phyloP scores from a whole-genome alignment of 1,284 basidiomycete species.

The Rhodofomes roseus region DNA sequence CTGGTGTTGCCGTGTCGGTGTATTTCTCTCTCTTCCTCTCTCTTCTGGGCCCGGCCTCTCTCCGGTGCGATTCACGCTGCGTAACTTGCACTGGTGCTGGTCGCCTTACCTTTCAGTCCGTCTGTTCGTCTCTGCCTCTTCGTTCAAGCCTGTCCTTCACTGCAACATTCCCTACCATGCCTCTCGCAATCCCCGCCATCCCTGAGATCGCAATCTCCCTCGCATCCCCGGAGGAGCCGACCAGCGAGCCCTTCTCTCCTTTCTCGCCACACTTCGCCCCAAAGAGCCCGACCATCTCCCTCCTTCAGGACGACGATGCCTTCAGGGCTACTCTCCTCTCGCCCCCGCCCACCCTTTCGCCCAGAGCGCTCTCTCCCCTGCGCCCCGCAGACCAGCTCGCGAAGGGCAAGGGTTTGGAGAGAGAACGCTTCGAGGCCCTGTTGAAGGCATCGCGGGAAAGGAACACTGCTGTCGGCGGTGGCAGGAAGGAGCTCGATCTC shows the following conservation, averaged over 20 bases:
- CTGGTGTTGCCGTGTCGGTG: constrained; percentile 17
- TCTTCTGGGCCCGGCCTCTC: constrained; percentile 21
- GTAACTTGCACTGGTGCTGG: constrained; percentile 41
- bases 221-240: constrained; percentile 49
- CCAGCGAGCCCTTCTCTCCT: constrained; percentile 57
- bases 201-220: constrained; percentile 68
- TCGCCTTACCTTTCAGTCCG: constrained; percentile 30
- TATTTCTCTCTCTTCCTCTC: constrained; percentile 19
- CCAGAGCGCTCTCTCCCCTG: constrained; percentile 49
- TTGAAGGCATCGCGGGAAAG: constrained; percentile 55
- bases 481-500: constrained; percentile 52
- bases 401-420: constrained; percentile 52
- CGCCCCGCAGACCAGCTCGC: constrained; percentile 36
- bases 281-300: constrained; percentile 30
- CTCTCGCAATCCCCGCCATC: constrained; percentile 41
- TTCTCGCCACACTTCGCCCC: constrained; percentile 66
- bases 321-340: constrained; percentile 57
- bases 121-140: constrained; percentile 11
- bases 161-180: constrained; percentile 35
- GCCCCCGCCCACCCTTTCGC: constrained; percentile 45
- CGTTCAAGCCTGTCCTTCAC: constrained; percentile 13
- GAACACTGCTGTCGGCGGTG: constrained; percentile 38
- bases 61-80: constrained; percentile 20
- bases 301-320: constrained; percentile 36
- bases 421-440: constrained; percentile 58